phyloP scores from a whole-genome alignment of 768 basidiomycete species.

The Rhizopogon sp. region DNA sequence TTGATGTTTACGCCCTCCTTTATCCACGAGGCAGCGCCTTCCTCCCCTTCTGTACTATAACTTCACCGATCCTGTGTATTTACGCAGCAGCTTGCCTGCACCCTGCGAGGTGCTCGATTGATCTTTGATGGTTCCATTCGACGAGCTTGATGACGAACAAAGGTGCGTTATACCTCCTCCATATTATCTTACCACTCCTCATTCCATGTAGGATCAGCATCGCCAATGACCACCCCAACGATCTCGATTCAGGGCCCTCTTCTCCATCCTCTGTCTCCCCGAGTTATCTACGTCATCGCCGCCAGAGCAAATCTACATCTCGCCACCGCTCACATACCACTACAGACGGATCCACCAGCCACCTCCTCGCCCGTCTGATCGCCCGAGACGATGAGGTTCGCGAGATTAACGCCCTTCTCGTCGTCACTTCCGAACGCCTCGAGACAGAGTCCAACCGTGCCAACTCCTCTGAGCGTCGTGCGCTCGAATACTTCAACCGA shows the following conservation, averaged over 20 bases:
- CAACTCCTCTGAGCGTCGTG: conserved; percentile 39
- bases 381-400: conserved; percentile 26
- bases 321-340: conserved; percentile 20
- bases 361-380: conserved; percentile 24
- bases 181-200: neutral
- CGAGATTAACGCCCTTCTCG: conserved; percentile 23
- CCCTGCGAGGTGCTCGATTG: conserved; percentile 1
- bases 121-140: conserved; percentile 21
- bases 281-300: conserved; percentile 12
- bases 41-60: conserved; percentile 3
- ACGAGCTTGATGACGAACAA: conserved; percentile 24
- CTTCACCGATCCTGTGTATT: conserved; percentile 3
- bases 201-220: conserved; percentile 14
- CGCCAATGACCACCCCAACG: conserved; percentile 23
- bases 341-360: conserved; percentile 24
- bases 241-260: conserved; percentile 25
- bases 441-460: conserved; percentile 39
- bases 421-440: conserved; percentile 26
- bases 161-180: conserved; percentile 10
- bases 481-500: conserved; percentile 40
- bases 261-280: conserved; percentile 19
- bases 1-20: conserved; percentile 12
- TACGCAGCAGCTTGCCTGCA: conserved; percentile 1
- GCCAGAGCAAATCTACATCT: conserved; percentile 21
- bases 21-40: conserved; percentile 20